phyloP scores from a whole-genome alignment of 768 basidiomycete species.

The Daedaleopsis sinensis region DNA sequence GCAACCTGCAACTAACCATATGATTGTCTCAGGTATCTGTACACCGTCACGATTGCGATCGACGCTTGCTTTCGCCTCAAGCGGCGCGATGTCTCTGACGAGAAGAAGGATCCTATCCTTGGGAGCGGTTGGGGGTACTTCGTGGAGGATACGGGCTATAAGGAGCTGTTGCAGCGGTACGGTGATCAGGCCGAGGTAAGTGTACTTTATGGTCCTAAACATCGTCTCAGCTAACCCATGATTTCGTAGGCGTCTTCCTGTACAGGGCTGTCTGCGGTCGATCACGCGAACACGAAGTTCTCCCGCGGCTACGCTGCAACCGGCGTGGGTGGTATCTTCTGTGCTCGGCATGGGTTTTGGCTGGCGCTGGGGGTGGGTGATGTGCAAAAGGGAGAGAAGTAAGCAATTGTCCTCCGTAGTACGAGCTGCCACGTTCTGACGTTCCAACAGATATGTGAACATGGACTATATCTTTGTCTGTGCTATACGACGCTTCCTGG shows the following conservation, averaged over 20 bases:
- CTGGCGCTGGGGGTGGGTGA: constrained; percentile 25
- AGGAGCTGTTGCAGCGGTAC: constrained; percentile 14
- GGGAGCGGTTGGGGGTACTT: constrained; percentile 31
- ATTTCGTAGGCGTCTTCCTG: constrained; percentile 4
- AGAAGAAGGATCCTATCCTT: constrained; percentile 9
- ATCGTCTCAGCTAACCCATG: too few species aligned
- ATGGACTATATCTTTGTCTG: constrained; percentile 27
- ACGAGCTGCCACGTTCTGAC: not conserved
- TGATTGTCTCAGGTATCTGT: constrained; percentile 32
- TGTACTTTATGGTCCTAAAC: too few species aligned
- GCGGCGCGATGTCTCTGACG: constrained; percentile 20
- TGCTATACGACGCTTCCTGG: not conserved
- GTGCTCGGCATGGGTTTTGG: constrained; percentile 27
- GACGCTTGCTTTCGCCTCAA: constrained; percentile 33
- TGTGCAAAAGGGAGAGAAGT: constrained; percentile 28
- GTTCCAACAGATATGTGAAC: constrained; percentile 17
- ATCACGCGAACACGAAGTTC: constrained; percentile 4
- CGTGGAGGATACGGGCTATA: constrained; percentile 26
- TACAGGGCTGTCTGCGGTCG: constrained; percentile 2
- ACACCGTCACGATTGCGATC: constrained; percentile 27
- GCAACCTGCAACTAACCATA: not conserved
- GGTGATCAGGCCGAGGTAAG: constrained; percentile 28
- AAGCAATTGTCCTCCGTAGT: too few species aligned
- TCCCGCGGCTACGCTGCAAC: constrained; percentile 13
- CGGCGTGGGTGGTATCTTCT: constrained; percentile 21